Conservation (phyloP, 768 basidiomycete species). For the Erythrobasidium yunnanense region DNA sequence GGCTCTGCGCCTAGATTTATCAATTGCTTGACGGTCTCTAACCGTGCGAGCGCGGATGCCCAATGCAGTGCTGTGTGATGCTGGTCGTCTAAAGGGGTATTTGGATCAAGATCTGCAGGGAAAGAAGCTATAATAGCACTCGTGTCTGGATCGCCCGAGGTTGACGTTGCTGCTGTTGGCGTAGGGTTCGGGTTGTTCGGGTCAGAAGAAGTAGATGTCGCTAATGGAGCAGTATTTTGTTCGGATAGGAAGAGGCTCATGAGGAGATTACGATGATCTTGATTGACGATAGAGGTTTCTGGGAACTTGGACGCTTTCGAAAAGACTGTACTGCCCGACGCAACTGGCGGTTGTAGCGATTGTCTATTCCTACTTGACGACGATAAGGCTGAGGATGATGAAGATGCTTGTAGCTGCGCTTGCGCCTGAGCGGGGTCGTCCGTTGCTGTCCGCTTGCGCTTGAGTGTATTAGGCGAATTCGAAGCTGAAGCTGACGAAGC, state of each 20-base stretch:
- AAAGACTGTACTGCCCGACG: too few relatives aligned
- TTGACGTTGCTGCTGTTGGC: neutral
- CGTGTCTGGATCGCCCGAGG: neutral
- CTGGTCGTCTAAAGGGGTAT: conserved; percentile 82
- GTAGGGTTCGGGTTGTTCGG: too few relatives aligned
- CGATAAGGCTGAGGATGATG: too few relatives aligned
- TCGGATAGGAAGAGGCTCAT: conserved; percentile 20
- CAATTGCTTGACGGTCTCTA: conserved; percentile 57
- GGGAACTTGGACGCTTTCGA: too few relatives aligned
- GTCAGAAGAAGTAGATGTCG: neutral
- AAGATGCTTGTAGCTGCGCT: too few relatives aligned
- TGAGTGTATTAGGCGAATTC: too few relatives aligned
- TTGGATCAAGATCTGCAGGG: conserved; percentile 51
- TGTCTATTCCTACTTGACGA: too few relatives aligned
- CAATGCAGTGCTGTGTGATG: conserved; percentile 90
- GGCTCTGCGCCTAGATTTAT: conserved; percentile 71
- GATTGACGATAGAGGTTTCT: neutral
- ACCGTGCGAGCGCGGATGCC: conserved; percentile 72
- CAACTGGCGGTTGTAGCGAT: too few relatives aligned
- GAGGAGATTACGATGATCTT: conserved; percentile 19
- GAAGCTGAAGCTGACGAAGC: too few relatives aligned
- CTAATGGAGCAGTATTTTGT: neutral
- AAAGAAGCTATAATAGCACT: conserved; percentile 29
- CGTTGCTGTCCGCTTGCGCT: too few relatives aligned
- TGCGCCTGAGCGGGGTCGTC: too few relatives aligned